These are phyloP conservation scores for Melastoma malabathricum DNA, from an alignment of 345 rosid species.

Conservation along the genomic window DNA sequence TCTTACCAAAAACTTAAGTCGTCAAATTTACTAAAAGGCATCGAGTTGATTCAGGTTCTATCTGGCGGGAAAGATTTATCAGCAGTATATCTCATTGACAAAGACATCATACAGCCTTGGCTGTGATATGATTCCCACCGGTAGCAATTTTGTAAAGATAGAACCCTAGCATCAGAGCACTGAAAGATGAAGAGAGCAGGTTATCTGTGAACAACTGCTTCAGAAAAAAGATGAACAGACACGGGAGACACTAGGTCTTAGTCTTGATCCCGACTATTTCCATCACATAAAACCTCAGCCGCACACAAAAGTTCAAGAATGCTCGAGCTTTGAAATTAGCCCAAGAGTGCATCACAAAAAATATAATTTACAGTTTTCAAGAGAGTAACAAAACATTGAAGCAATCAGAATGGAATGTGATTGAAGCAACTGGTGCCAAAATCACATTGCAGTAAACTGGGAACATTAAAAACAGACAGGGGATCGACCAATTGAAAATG, in stretches of 20 bases:
- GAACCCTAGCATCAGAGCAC: conserved; percentile 80
- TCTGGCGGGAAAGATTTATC: neutral
- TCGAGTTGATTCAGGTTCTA: neutral
- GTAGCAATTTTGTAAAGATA: conserved; percentile 70
- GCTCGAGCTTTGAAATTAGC: no score
- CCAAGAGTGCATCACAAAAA: no score
- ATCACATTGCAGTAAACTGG: no score
- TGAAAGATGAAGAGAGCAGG: conserved; percentile 23
- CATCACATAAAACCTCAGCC: neutral
- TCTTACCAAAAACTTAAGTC: no score
- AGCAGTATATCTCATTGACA: neutral
- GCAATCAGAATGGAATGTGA: no score
- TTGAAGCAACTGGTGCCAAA: no score
- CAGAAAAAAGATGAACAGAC: neutral
- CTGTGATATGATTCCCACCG: conserved; percentile 70
- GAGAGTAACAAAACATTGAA: no score
- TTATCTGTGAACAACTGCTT: conserved; percentile 5
- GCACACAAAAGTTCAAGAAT: no score
- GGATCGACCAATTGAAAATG: no score
- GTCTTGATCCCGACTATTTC: neutral
- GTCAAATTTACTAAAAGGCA: neutral
- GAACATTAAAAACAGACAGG: no score
- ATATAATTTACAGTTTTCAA: no score
- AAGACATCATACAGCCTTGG: conserved; percentile 52
- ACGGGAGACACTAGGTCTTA: neutral